Evolutionary conservation across 768 basidiomycete species (phyloP).

Genomic region (Hypsizygus marmoreus): DNA sequence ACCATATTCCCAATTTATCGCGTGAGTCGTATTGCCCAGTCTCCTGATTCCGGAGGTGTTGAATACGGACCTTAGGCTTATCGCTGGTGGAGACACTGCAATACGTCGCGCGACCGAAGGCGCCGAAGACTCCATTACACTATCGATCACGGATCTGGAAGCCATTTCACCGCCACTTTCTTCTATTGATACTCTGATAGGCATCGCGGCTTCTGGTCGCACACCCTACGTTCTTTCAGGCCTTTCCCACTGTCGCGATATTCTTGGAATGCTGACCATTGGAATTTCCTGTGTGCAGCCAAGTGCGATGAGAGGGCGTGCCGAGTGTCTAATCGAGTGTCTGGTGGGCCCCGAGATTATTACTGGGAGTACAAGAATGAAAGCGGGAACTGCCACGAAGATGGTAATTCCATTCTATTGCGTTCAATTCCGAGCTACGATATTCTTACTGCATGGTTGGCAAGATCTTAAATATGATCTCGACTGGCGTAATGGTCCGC

Average conservation of each 20-base stretch:
- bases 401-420: constrained; percentile 21
- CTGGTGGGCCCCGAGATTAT: constrained; percentile 33
- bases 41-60: neutral
- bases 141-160: constrained; percentile 25
- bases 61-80: constrained; percentile 12
- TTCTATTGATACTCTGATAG: constrained; percentile 30
- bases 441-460: neutral
- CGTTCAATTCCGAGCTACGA: neutral
- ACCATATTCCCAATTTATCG: constrained; percentile 23
- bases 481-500: constrained; percentile 34
- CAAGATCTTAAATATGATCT: constrained; percentile 38
- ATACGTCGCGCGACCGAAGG: constrained; percentile 29
- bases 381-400: constrained; percentile 40
- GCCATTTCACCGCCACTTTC: constrained; percentile 24
- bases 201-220: constrained; percentile 35
- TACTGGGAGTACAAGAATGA: constrained; percentile 36
- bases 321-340: constrained; percentile 29
- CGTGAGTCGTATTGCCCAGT: constrained; percentile 15
- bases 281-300: constrained; percentile 30
- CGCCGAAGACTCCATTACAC: constrained; percentile 33
- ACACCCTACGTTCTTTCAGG: constrained; percentile 38
- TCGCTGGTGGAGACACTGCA: constrained; percentile 31
- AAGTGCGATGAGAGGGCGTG: constrained; percentile 26
- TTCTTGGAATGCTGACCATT: constrained; percentile 26
- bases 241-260: constrained; percentile 23